Percentiles rank a stretch among this genome's conserved stretches.
These are phyloP conservation scores for Pezicula carpinea DNA, from an alignment of 2,329 filamentous ascomycete genomes.

Conservation along the genomic window DNA sequence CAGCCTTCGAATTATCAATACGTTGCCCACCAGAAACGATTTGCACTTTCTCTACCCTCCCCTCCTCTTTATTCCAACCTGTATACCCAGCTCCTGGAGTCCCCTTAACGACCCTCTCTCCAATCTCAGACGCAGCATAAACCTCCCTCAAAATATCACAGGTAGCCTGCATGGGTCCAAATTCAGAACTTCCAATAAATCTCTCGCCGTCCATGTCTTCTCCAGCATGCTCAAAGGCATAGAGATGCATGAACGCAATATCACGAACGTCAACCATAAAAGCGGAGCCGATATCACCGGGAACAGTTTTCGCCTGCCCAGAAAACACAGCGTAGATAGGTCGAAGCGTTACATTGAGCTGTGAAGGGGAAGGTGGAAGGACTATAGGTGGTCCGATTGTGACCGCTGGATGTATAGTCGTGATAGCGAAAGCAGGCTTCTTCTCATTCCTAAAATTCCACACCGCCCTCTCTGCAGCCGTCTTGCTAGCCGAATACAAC, in stretches of 20 bases:
- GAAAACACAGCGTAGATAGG: slow-evolving; percentile 32
- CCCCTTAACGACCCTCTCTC: slow-evolving; percentile 31
- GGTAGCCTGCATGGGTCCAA: slow-evolving; percentile 31
- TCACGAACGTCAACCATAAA: slow-evolving; percentile 40
- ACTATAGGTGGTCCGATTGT: slow-evolving; percentile 37
- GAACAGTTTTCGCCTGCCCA: slow-evolving; percentile 24
- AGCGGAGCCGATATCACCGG: slow-evolving; percentile 21
- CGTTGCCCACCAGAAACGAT: slow-evolving; percentile 13
- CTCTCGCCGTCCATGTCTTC: slow-evolving; percentile 34
- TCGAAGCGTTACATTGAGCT: slow-evolving; percentile 30
- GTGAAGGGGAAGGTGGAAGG: slow-evolving; percentile 23
- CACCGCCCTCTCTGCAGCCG: slow-evolving; percentile 31
- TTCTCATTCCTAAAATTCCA: slow-evolving; percentile 35
- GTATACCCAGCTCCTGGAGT: slow-evolving; percentile 36
- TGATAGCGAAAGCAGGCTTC: slow-evolving; percentile 34
- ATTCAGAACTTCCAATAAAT: slow-evolving; percentile 32
- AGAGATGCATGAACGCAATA: slow-evolving; percentile 36
- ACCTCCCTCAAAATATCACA: slow-evolving; percentile 36
- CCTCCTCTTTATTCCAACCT: slow-evolving; percentile 19
- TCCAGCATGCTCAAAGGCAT: slow-evolving; percentile 31
- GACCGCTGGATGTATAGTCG: slow-evolving; percentile 36
- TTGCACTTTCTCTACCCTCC: slow-evolving; percentile 11
- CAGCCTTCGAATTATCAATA: slow-evolving; percentile 25
- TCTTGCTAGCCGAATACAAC: slow-evolving; percentile 37
- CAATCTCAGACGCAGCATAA: slow-evolving; percentile 29